Evolutionary conservation across 306 rosid species (phyloP).

Genomic region (Lathyrus oleraceus): DNA sequence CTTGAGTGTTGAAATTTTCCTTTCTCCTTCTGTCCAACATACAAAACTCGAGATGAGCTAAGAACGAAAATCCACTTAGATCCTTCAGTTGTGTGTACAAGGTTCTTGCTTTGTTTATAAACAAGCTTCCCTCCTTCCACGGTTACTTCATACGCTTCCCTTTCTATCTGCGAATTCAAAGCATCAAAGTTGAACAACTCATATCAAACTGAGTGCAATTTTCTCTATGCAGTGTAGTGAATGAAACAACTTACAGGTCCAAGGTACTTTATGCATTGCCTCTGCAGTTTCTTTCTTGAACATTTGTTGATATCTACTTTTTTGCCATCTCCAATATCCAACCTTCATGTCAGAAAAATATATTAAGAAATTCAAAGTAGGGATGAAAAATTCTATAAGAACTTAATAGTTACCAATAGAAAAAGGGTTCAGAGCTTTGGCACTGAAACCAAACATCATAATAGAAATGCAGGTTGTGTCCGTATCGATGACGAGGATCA

Average conservation of each 20-base stretch:
- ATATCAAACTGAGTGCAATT: too few relatives aligned
- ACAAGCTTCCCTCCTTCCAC: constrained; percentile 60
- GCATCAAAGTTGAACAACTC: constrained; percentile 12
- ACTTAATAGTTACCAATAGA: constrained; percentile 62
- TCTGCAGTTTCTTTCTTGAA: constrained; percentile 48
- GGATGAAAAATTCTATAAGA: not conserved
- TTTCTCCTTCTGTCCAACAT: constrained; percentile 67
- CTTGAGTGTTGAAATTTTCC: constrained; percentile 89
- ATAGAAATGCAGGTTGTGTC: constrained; percentile 80
- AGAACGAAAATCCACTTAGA: constrained; percentile 90
- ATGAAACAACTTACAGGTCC: constrained; percentile 64
- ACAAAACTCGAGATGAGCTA: constrained; percentile 57
- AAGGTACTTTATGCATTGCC: constrained; percentile 73
- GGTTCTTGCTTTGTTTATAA: constrained; percentile 50
- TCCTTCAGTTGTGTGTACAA: constrained; percentile 56
- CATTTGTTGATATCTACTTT: constrained; percentile 51
- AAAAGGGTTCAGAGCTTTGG: constrained; percentile 75
- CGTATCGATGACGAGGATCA: constrained; percentile 94
- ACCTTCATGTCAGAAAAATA: constrained; percentile 50
- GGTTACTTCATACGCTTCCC: constrained; percentile 74
- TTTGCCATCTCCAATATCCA: constrained; percentile 92
- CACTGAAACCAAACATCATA: constrained; percentile 70
- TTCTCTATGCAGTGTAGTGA: not conserved
- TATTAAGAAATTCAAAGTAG: not conserved
- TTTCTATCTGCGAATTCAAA: constrained; percentile 58